Evolutionary conservation across 495 filamentous ascomycete species (phyloP).

Genomic region (Aspergillus campestris): DNA sequence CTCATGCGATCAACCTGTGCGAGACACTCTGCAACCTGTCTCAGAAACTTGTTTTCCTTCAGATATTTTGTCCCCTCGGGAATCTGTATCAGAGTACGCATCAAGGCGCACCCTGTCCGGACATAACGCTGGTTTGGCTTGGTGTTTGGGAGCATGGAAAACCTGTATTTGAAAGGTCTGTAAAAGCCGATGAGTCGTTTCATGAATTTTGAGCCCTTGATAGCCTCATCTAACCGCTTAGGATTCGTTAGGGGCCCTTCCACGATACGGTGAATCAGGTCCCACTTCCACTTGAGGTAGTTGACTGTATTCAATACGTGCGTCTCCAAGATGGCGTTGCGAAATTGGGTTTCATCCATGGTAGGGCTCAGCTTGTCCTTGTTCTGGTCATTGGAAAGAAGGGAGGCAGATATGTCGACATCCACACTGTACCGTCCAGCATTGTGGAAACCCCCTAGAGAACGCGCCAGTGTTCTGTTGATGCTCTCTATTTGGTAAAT

Average conservation of each 20-base stretch:
- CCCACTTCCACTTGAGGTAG: slow-evolving; percentile 94
- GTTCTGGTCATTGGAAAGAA: slow-evolving; percentile 48
- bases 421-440: slow-evolving; percentile 37
- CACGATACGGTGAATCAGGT: slow-evolving; percentile 78
- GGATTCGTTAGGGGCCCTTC: slow-evolving; percentile 90
- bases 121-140: slow-evolving; percentile 93
- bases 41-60: slow-evolving; percentile 81
- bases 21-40: slow-evolving; percentile 90
- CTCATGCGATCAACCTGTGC: slow-evolving; percentile 90
- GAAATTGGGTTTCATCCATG: slow-evolving; percentile 84
- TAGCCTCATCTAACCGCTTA: slow-evolving; percentile 87
- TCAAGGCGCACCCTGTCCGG: slow-evolving; percentile 74
- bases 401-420: slow-evolving; percentile 33
- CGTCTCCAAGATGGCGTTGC: slow-evolving; percentile 77
- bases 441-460: slow-evolving; percentile 35
- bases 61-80: slow-evolving; percentile 78
- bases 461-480: slow-evolving; percentile 85
- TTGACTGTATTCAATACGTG: slow-evolving; percentile 78
- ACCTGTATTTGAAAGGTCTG: slow-evolving; percentile 92
- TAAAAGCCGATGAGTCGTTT: slow-evolving; percentile 93
- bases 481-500: slow-evolving; percentile 98
- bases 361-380: slow-evolving; percentile 63
- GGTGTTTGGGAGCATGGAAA: slow-evolving; percentile 75
- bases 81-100: slow-evolving; percentile 76
- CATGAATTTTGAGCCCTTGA: slow-evolving; percentile 90